These are phyloP conservation scores for Isabelozyma rhagii DNA, from an alignment of 805 yeast genomes.

Conservation along the genomic window DNA sequence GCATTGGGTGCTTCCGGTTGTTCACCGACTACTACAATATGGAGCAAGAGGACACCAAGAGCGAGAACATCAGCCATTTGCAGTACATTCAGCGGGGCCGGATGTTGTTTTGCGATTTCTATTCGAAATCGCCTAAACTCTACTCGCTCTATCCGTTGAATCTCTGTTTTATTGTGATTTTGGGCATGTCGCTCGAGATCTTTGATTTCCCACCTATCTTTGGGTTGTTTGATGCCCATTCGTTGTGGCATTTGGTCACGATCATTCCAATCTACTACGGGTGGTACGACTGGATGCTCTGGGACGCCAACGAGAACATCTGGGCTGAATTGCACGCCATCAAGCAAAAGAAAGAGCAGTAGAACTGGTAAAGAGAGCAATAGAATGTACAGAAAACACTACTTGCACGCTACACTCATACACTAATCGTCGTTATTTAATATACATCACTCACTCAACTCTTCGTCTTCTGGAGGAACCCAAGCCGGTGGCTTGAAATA, in stretches of 20 bases:
- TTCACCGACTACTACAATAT: conserved; percentile 28
- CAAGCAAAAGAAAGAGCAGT: conserved; percentile 10
- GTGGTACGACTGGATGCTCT: conserved; percentile 45
- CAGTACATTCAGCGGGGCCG: conserved; percentile 14
- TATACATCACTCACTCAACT: conserved; percentile 8
- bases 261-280: conserved; percentile 43
- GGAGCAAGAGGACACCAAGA: conserved; percentile 11
- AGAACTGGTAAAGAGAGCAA: neutral
- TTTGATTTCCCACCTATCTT: conserved; percentile 80
- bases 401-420: neutral
- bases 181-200: conserved; percentile 86
- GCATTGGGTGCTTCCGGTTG: conserved; percentile 25
- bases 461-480: conserved; percentile 42
- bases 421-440: neutral
- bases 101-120: conserved; percentile 12
- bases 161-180: conserved; percentile 42
- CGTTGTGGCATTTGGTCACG: conserved; percentile 91
- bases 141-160: conserved; percentile 38
- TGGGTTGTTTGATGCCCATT: conserved; percentile 83
- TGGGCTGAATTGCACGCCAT: conserved; percentile 9
- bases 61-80: conserved; percentile 19
- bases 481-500: conserved; percentile 70
- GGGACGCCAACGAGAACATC: conserved; percentile 38
- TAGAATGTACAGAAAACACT: too few species aligned
- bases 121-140: conserved; percentile 31